Base-by-base conservation (phyloP, 176 grass and related monocot species). In the Eleusine coracana region DNA sequence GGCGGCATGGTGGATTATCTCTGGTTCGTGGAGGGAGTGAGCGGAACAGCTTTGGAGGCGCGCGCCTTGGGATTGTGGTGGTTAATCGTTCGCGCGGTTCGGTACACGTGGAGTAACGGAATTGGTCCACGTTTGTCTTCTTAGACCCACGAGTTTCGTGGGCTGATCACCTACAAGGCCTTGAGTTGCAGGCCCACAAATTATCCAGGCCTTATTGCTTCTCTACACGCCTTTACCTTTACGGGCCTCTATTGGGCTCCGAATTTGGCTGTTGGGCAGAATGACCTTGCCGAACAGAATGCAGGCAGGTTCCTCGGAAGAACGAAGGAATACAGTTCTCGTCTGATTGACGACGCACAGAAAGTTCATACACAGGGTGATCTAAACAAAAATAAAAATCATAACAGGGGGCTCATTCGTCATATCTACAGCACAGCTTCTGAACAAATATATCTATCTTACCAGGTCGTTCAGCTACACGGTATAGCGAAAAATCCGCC, bases 1-100 rank as follows among this genome's bases (percentile, higher is more conserved):
- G 78, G 60, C 69, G 74, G 78, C 82, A 79, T 75, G 73, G 75
- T 6, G 63, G 71, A 58, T 81, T 85, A 70, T 81, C 56, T 38
- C 10, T 46, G 77, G 72, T 23, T 81, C 71, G 74, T 62, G 62
- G 67, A 42, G 52, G 31, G 52, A 70, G 38, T 40, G 40, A 34
- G 15, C 15, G 2, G 48, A 50, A 21, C 45, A 9, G 9, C 20
- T 59, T 21, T 40, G 64, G 79, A 44, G 21, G 51, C 13, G 67
- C 78, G 34, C 65, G 51, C 14, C 28, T 16, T 55, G 16, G 51
- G 51, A 59, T 59, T 9, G 11, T 64, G 65, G 66, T 66, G 39
- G 78, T 46, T 40, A 64, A 64, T 64, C 75, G 66, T 66, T 45
- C 6, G 72, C 55, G 3, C 3, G 25, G 23, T 13, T 38, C 3